Evolutionary conservation across 2,329 filamentous ascomycete species (phyloP), one percentile per base, ranked within the genome.

Genomic region (Aspergillus neotritici): DNA sequence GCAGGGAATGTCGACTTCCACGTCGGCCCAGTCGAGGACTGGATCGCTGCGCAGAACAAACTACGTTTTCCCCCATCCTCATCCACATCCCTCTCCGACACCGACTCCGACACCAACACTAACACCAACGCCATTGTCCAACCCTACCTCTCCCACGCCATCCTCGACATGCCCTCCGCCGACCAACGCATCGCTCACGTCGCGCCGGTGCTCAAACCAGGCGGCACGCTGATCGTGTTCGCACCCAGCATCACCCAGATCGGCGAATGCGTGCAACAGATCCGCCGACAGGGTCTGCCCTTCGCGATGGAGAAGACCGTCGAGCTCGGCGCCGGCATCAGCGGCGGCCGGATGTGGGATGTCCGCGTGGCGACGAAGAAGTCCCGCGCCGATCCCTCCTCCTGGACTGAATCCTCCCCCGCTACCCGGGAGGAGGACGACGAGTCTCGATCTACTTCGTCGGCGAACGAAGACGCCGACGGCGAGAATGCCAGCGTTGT

Each of bases 231-330:
- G 28, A 71, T 84, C 11, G 73, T 88, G 1, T 93, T 89, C 67
- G 82, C 80, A 51, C 87, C 87, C 0, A 87, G 81, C 54, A 80
- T 93, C 46, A 89, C 86, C 8, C 87, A 91, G 62, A 84, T 91
- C 43, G 80, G 76, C 32, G 75, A 81, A 4, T 85, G 83, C 46
- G 69, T 83, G 21, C 66, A 75, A 35, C 62, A 70, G 31, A 75
- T 81, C 28, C 75, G 74, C 44, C 65, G 74, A 21, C 67, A 77
- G 10, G 65, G 63, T 2, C 67, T 87, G 41, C 78, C 79, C 1
- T 71, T 82, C 35, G 49, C 65, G 7, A 59, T 71, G 46, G 69
- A 74, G 36, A 65, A 63, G 47, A 69, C 67, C 4, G 60, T 74
- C 12, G 72, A 74, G 49, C 53, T 73, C 6, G 71, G 71, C 0